Conservation (phyloP, 371 early-diverging fungal species). For the Saksenaea oblongispora region DNA sequence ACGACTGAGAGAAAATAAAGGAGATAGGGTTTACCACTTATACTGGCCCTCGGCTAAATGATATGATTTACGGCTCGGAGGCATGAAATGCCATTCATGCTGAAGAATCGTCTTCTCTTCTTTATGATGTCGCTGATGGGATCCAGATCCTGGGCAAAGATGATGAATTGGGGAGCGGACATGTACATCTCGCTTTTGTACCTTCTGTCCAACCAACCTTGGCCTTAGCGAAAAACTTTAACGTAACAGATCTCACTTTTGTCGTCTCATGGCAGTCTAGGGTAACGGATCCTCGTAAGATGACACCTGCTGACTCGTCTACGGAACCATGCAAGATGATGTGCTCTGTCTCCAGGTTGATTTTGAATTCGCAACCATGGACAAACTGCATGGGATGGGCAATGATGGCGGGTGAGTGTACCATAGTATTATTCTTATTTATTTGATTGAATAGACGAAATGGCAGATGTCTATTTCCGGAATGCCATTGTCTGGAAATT, state of each 20-base stretch:
- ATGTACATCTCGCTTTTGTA: conserved; percentile 11
- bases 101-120: conserved; percentile 43
- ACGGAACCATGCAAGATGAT: conserved; percentile 46
- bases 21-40: conserved; percentile 38
- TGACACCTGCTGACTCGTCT: conserved; percentile 50
- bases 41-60: conserved; percentile 41
- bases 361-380: conserved; percentile 39
- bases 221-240: conserved; percentile 47
- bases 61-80: conserved; percentile 34
- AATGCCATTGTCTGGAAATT: neutral
- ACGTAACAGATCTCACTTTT: conserved; percentile 37
- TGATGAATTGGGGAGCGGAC: neutral
- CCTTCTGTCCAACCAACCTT: conserved; percentile 52
- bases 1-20: neutral
- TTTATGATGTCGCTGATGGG: conserved; percentile 47
- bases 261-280: conserved; percentile 43
- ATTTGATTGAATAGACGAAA: neutral
- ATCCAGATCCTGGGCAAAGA: conserved; percentile 31
- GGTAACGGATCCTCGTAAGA: conserved; percentile 44
- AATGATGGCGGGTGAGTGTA: conserved; percentile 3
- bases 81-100: conserved; percentile 50
- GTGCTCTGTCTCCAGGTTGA: conserved; percentile 40
- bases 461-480: neutral
- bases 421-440: conserved; percentile 11
- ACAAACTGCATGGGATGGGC: conserved; percentile 38